Evolutionary conservation across 78 protist genomes (phyloP), one percentile per base, ranked within the genome.

Genomic region (Protostelium mycophagum): DNA sequence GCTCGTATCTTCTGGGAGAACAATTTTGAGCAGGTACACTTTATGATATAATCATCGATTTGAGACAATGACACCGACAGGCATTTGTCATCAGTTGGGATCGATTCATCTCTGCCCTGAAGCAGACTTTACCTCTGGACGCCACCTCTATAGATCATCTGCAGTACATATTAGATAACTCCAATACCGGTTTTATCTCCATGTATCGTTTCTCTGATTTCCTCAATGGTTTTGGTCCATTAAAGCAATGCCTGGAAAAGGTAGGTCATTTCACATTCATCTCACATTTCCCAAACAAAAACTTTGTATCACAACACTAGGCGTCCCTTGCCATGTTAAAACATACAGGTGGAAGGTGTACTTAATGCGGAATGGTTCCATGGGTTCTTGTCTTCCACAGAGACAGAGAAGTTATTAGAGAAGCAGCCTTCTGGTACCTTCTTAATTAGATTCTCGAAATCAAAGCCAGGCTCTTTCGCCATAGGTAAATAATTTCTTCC

Each of bases 351-450:
- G 34, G 86, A 85, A 16, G 37, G 86, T 16, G 16, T 85, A 5
- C 16, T 85, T 5, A 37, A 35, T 16, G 37, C 36, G 16, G 37
- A 85, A 36, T 94, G 96, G 96, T 94, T 94, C 92, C 96, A 94
- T 28, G 96, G 94, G 63, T 93, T 91, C 38, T 88, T 94, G 38
- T 91, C 96, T 34, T 91, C 96, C 34, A 39, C 86, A 37, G 96
- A 94, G 73, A 86, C 91, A 38, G 96, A 94, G 86, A 91, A 88
- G 63, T 38, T 91, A 36, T 86, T 94, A 31, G 88, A 85, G 83
- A 84, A 94, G 38, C 90, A 94, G 39, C 90, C 94, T 83, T 93
- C 87, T 35, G 96, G 96, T 35, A 89, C 96, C 35, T 94, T 94
- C 88, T 91, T 94, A 38, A 93, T 94, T 10, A 29, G 96, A n/a